Evolutionary conservation across 768 basidiomycete species (phyloP).

Genomic region (Mrakia gelida): DNA sequence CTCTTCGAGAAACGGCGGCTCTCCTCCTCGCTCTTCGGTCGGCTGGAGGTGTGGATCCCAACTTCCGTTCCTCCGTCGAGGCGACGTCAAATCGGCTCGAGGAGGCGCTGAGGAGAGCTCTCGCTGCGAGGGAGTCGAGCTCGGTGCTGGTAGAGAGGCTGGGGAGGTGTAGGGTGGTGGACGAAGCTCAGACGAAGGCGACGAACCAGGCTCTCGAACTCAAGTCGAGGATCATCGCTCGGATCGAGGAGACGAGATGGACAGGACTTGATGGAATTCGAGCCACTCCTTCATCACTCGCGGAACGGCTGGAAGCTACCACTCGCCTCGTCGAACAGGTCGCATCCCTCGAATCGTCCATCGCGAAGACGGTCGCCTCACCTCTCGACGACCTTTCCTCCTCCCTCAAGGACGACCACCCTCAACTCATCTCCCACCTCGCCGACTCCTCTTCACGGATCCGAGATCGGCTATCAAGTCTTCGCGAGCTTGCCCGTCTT

Average conservation of each 20-base stretch:
- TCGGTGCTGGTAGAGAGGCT: not conserved
- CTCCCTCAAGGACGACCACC: not conserved
- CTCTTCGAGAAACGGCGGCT: not conserved
- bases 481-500: not conserved
- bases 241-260: conserved; percentile 2
- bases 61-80: conserved; percentile 9
- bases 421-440: conserved; percentile 4
- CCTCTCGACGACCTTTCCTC: not conserved
- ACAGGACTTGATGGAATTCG: not conserved
- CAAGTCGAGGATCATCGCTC: not conserved
- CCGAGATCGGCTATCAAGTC: not conserved
- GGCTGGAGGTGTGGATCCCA: conserved; percentile 17
- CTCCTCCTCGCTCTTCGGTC: conserved; percentile 23
- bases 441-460: not conserved
- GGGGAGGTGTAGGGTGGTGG: not conserved
- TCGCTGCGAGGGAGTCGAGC: not conserved
- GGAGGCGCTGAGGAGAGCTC: not conserved
- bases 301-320: not conserved
- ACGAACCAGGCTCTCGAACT: not conserved
- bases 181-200: not conserved
- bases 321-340: not conserved
- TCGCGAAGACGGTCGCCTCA: not conserved
- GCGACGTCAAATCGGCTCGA: conserved; percentile 2
- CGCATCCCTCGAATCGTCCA: not conserved
- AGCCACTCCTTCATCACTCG: not conserved